Conservation (phyloP, 2,329 filamentous ascomycete genomes). For the Tolypocladium sp. region DNA sequence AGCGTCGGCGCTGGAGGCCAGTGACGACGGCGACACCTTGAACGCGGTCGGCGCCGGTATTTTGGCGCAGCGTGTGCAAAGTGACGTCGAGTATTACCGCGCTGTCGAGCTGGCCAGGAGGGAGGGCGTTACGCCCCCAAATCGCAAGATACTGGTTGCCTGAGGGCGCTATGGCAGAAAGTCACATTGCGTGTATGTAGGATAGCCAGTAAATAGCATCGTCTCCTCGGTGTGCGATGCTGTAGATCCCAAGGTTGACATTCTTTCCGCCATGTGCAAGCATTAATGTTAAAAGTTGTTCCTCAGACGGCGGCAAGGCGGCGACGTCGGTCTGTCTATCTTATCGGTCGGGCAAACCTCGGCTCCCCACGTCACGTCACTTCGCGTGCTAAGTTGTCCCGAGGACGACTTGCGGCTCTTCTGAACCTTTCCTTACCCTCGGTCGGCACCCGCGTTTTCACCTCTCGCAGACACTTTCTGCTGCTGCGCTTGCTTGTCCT, state of each 20-base stretch:
- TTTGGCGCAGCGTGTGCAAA: background rate
- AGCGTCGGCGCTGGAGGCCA: constrained; percentile 7
- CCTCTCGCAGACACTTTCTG: background rate
- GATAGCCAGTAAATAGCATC: background rate
- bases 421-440: background rate
- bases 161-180: too few species aligned
- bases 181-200: background rate
- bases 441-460: background rate
- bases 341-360: constrained; percentile 7
- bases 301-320: background rate
- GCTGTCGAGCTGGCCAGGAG: background rate
- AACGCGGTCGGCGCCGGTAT: background rate
- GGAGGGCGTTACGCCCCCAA: background rate
- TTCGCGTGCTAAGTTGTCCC: background rate
- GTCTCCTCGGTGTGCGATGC: background rate
- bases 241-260: too few species aligned
- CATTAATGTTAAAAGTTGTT: background rate
- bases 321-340: background rate
- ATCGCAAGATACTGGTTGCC: background rate
- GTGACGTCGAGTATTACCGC: background rate
- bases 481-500: background rate
- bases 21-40: constrained; percentile 1
- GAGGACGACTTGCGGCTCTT: background rate
- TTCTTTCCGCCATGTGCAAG: background rate
- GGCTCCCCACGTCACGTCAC: constrained; percentile 4